Percentiles rank a stretch among this genome's conserved stretches.
These are phyloP conservation scores for Helianthus annuus DNA, from an alignment of 129 eudicot species.

Conservation along the genomic window HanXRQr2.0-SUNRISE NC_035443.2:59431997-59432496, in stretches of 20 bases:
- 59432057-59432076: conserved; percentile 75
- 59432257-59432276: conserved; percentile 53
- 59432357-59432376: conserved; percentile 50
- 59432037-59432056: conserved; percentile 63
- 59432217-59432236: conserved; percentile 22
- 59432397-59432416: conserved; percentile 57
- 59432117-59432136: conserved; percentile 41
- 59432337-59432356: conserved; percentile 40
- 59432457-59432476: too few species aligned
- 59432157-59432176: conserved; percentile 63
- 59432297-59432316: conserved; percentile 75
- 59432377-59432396: conserved; percentile 69
- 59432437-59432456: too few species aligned
- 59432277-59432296: conserved; percentile 47
- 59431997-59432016: too few species aligned
- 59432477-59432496: too few species aligned
- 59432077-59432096: conserved; percentile 41
- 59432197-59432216: conserved; percentile 71
- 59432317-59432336: conserved; percentile 46
- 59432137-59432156: conserved; percentile 52
- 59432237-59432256: conserved; percentile 56
- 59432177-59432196: conserved; percentile 69
- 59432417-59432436: conserved; percentile 42
- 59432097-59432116: conserved; percentile 44
- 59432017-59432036: too few species aligned